Conservation (phyloP, 495 filamentous ascomycete genomes). For the Tuber indicum region DNA sequence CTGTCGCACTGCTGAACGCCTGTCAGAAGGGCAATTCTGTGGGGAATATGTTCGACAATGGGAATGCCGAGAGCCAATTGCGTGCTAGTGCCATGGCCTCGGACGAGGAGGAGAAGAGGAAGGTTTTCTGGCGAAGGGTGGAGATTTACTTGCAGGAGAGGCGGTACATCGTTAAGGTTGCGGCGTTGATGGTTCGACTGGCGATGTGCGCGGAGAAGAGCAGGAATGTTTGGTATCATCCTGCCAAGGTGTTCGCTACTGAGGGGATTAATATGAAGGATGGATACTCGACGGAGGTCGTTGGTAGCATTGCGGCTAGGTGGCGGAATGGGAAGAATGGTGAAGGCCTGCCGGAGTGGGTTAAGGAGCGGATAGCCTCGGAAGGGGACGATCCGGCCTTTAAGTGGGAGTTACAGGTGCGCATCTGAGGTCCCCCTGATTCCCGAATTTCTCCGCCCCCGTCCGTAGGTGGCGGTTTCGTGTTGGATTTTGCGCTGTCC, state of each 20-base stretch:
- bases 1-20: conserved; percentile 17
- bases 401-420: conserved; percentile 41
- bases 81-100: conserved; percentile 15
- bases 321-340: conserved; percentile 32
- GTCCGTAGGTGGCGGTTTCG: neutral
- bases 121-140: conserved; percentile 32
- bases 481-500: neutral
- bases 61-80: conserved; percentile 9
- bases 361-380: conserved; percentile 25
- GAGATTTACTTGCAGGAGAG: conserved; percentile 39
- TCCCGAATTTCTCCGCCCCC: neutral
- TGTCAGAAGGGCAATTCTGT: conserved; percentile 15
- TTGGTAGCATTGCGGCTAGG: conserved; percentile 31
- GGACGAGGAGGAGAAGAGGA: conserved; percentile 27
- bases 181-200: conserved; percentile 35
- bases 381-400: conserved; percentile 34
- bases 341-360: conserved; percentile 27
- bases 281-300: conserved; percentile 29
- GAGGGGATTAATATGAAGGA: conserved; percentile 34
- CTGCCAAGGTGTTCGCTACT: conserved; percentile 32
- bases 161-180: conserved; percentile 40
- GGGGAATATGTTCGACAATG: conserved; percentile 19
- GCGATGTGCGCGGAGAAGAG: conserved; percentile 28
- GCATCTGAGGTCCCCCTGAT: neutral
- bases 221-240: conserved; percentile 36